Evolutionary conservation across 805 yeast genomes (phyloP).

Genomic region (Lipomyces sp.): DNA sequence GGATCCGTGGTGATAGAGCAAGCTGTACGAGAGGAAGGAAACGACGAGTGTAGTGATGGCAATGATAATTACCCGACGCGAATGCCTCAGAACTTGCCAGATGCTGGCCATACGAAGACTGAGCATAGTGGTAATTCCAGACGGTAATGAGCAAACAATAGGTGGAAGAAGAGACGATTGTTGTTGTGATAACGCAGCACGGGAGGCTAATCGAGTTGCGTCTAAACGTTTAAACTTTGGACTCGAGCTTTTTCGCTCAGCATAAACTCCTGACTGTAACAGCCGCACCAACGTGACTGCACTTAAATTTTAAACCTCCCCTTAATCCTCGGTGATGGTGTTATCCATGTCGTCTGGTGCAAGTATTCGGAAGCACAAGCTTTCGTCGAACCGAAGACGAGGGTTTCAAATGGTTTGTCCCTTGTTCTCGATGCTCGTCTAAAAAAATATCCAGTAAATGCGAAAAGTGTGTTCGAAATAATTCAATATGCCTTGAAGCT

Average conservation of each 20-base stretch:
- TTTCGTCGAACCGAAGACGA: too few species aligned
- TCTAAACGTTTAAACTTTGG: background rate
- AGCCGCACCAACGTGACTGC: too few species aligned
- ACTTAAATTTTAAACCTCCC: too few species aligned
- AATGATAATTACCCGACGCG: slow-evolving; percentile 2
- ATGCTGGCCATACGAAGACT: background rate
- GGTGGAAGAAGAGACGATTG: slow-evolving; percentile 1
- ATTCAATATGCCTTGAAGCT: too few species aligned
- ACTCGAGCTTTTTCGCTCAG: background rate
- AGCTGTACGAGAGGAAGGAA: background rate
- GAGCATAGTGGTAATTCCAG: slow-evolving; percentile 1
- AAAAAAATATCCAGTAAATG: too few species aligned
- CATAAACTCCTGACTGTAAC: too few species aligned
- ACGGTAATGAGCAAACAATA: background rate
- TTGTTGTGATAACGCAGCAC: background rate
- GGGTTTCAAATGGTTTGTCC: too few species aligned
- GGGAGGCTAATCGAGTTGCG: background rate
- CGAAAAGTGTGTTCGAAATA: too few species aligned
- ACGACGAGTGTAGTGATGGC: slow-evolving; percentile 4
- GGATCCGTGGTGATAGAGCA: background rate
- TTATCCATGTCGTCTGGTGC: too few species aligned
- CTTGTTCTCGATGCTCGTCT: too few species aligned
- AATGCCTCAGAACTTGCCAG: background rate
- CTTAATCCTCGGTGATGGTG: too few species aligned
- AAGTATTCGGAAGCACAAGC: too few species aligned